Conservation (phyloP, 345 rosid species). For the Schrenkiella parvula region DNA sequence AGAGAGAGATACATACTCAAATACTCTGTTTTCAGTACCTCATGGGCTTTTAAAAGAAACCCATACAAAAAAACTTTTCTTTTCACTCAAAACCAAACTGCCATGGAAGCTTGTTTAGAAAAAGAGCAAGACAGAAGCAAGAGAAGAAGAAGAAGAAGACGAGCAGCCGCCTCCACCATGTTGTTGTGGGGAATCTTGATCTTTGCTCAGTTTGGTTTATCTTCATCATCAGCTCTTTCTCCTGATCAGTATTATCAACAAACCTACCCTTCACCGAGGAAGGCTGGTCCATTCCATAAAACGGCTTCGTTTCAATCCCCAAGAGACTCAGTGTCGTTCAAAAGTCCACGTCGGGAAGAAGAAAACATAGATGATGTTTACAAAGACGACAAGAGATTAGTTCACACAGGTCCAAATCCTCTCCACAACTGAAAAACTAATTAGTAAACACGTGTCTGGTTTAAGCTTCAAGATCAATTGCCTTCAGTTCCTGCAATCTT, state of each 20-base stretch:
- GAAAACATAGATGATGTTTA: constrained; percentile 43
- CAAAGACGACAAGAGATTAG: constrained; percentile 73
- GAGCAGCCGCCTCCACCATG: background rate
- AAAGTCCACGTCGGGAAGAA: constrained; percentile 25
- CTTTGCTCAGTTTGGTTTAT: constrained; percentile 37
- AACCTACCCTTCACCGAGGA: constrained; percentile 37
- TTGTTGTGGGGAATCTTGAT: constrained; percentile 48
- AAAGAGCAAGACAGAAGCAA: background rate
- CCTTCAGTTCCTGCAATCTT: constrained; percentile 4
- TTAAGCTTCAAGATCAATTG: background rate
- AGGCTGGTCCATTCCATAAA: constrained; percentile 34
- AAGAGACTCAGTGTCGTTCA: constrained; percentile 25
- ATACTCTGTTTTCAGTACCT: constrained; percentile 11
- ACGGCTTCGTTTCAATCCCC: constrained; percentile 35
- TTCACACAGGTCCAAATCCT: constrained; percentile 94
- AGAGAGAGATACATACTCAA: constrained; percentile 5
- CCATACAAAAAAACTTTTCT: constrained; percentile 7
- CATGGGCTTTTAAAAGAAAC: constrained; percentile 19
- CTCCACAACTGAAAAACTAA: constrained; percentile 61
- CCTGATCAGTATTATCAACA: constrained; percentile 29
- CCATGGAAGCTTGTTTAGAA: constrained; percentile 23
- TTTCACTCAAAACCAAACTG: background rate
- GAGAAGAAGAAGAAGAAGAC: constrained; percentile 14
- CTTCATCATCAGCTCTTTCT: constrained; percentile 33
- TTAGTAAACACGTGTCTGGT: constrained; percentile 15